Percentiles rank a stretch among this genome's conserved stretches.
Conservation (phyloP, 768 basidiomycete genomes). For the Mycena capillaripes region DNA sequence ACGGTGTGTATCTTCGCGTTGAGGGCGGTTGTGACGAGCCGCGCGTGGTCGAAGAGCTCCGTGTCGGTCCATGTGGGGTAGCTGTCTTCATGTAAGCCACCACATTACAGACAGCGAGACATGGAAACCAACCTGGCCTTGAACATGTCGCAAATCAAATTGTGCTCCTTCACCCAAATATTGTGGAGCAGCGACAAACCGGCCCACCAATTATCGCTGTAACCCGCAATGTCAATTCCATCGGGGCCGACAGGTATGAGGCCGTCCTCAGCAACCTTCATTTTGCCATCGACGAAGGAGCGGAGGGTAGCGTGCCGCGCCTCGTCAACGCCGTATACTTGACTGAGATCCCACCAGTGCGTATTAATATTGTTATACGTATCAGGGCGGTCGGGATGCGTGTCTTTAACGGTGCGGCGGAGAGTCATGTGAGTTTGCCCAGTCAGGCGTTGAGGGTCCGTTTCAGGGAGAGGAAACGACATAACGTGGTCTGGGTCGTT, state of each 20-base stretch:
- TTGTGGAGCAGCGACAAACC: constrained; percentile 30
- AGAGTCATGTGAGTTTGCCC: constrained; percentile 28
- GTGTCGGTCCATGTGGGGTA: constrained; percentile 26
- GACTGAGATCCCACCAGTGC: constrained; percentile 33
- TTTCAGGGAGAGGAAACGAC: constrained; percentile 12
- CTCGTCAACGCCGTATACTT: constrained; percentile 28
- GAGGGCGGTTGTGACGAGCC: constrained; percentile 32
- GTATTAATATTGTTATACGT: constrained; percentile 27
- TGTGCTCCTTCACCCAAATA: constrained; percentile 32
- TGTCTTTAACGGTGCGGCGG: constrained; percentile 12
- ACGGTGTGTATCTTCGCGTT: constrained; percentile 34
- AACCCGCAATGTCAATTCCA: constrained; percentile 21
- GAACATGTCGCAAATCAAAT: constrained; percentile 32
- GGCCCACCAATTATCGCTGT: constrained; percentile 30
- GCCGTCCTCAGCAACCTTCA: constrained; percentile 20
- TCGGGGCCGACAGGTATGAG: constrained; percentile 23
- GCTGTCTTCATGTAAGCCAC: background rate
- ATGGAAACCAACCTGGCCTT: constrained; percentile 10
- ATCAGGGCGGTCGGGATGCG: constrained; percentile 6
- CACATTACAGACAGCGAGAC: background rate
- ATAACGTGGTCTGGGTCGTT: constrained; percentile 28
- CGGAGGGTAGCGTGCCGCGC: constrained; percentile 18
- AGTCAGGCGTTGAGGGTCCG: constrained; percentile 16
- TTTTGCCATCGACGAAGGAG: constrained; percentile 25
- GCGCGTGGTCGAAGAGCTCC: constrained; percentile 31